These are phyloP conservation scores for Allium fistulosum DNA, from an alignment of 106 monocot genomes.

Conservation along the genomic window DNA sequence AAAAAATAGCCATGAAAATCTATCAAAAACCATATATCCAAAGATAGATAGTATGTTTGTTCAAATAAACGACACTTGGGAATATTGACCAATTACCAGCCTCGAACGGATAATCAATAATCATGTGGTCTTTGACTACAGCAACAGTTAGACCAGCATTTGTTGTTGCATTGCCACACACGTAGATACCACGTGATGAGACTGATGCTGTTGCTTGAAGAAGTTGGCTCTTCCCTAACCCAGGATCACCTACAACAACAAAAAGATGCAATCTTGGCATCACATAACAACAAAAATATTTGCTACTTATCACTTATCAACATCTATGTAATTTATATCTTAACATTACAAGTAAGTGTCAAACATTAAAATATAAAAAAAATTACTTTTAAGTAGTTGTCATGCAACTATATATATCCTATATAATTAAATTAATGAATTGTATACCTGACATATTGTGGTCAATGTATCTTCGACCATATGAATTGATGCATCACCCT, in stretches of 20 bases:
- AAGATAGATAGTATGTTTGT: no score
- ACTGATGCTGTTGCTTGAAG: constrained; percentile 89
- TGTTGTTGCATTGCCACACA: constrained; percentile 97
- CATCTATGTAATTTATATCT: no score
- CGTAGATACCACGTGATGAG: constrained; percentile 96
- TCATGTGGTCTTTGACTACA: constrained; percentile 93
- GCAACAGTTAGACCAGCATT: constrained; percentile 99
- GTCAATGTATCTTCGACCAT: constrained; percentile 59
- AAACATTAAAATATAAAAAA: no score
- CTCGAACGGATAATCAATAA: constrained; percentile 97
- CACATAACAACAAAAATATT: not conserved
- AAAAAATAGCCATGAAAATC: no score
- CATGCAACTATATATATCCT: no score
- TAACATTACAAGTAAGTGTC: no score
- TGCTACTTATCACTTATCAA: no score
- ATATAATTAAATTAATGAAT: not conserved
- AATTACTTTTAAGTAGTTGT: no score
- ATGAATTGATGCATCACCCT: constrained; percentile 43
- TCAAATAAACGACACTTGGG: no score
- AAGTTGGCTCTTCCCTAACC: constrained; percentile 97
- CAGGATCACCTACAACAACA: constrained; percentile 79
- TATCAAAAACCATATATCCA: no score
- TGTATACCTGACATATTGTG: constrained; percentile 60
- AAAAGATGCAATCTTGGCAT: not conserved
- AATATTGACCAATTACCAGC: constrained; percentile 44